phyloP scores from a whole-genome alignment of 148 eudicot species.

The Rhododendron vialii region DNA sequence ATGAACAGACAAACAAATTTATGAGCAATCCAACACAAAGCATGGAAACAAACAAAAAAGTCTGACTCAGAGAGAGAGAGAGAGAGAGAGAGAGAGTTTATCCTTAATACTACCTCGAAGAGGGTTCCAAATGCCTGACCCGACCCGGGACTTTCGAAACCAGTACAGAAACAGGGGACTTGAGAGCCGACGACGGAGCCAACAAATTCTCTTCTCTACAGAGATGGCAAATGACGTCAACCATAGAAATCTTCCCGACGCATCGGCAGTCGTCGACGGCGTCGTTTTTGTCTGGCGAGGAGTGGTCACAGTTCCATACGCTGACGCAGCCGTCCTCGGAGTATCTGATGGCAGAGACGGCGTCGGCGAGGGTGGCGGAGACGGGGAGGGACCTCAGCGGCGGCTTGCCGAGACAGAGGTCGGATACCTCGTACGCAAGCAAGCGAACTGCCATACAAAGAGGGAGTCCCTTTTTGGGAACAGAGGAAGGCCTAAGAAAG shows the following conservation, averaged over 20 bases:
- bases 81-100: background rate
- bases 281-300: background rate
- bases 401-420: constrained; percentile 92
- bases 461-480: background rate
- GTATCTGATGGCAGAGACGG: constrained; percentile 54
- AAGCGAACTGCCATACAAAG: constrained; percentile 80
- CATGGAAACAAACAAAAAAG: background rate
- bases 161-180: constrained; percentile 59
- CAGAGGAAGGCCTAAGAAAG: background rate
- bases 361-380: constrained; percentile 52
- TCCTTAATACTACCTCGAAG: constrained; percentile 40
- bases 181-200: constrained; percentile 51
- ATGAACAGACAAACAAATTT: background rate
- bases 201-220: constrained; percentile 44
- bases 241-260: constrained; percentile 71
- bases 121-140: constrained; percentile 61
- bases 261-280: constrained; percentile 34
- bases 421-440: constrained; percentile 54
- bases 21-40: background rate
- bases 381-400: constrained; percentile 50
- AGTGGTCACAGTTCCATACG: constrained; percentile 58
- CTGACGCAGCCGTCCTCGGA: constrained; percentile 51
- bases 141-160: constrained; percentile 23
- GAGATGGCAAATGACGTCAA: constrained; percentile 63
- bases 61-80: background rate